Evolutionary conservation across 2,329 filamentous ascomycete species (phyloP), one percentile per base, ranked within the genome.

Genomic region (Aspergillus fischeri): DNA sequence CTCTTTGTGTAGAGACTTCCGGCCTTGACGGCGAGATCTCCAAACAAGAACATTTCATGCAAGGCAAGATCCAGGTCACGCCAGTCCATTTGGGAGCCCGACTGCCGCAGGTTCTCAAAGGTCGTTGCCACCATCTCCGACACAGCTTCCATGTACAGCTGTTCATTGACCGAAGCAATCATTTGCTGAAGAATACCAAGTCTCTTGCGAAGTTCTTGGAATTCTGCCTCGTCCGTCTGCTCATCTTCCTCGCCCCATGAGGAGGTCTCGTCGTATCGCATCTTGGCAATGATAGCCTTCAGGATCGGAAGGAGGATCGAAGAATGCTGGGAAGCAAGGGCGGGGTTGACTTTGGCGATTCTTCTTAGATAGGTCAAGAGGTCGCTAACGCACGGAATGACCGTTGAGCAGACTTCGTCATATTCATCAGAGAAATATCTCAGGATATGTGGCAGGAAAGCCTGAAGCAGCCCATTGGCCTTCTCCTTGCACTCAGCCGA

Each of bases 401-500:
- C 91, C 11, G 91, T 94, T 38, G 92, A 95, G 80, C 94, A 97
- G 65, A 99, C 88, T 77, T 99, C 94, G 74, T 99, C 94, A 73
- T 95, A 99, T 71, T 99, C 92, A 74, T 99, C 94, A 25, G 92
- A 90, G 77, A 99, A 97, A 80, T 97, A 97, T 42, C 93, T 90
- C 52, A 99, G 80, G 11, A 97, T 82, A 65, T 92, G 88, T 0
- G 92, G 91, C 28, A 96, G 80, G 72, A 97, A 97, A 44, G 85
- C 84, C 69, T 89, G 89, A 53, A 97, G 81, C 58, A 95, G 84
- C 65, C 89, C 86, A 65, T 94, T 91, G 52, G 94, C 93, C 66
- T 87, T 89, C 49, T 83, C 81, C 65, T 85, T 86, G 27, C 86
- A 87, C 47, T 86, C 81, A 28, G 86, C 81, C 60, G 85, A 83